These are phyloP conservation scores for Herpetomonas samuelpessoai DNA, from an alignment of 208 protist genomes.

Conservation along the genomic window DNA sequence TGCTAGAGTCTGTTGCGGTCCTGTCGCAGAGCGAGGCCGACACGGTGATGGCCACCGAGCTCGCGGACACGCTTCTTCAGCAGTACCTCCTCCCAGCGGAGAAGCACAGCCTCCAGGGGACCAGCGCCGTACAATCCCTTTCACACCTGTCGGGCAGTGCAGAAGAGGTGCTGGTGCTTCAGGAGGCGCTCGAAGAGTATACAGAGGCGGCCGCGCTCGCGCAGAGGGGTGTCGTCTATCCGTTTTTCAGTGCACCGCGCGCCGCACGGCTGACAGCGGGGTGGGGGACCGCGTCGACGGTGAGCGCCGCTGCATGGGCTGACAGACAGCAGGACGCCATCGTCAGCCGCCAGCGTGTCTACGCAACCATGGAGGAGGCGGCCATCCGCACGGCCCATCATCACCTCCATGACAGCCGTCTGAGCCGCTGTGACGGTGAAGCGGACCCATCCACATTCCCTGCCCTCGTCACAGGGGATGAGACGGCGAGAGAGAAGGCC, in stretches of 20 bases:
- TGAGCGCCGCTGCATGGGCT: no score
- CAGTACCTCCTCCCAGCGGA: conserved; percentile 19
- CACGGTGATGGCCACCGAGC: conserved; percentile 11
- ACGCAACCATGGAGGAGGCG: neutral
- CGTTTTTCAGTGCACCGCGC: neutral
- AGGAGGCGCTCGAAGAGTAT: conserved; percentile 15
- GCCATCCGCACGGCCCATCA: neutral
- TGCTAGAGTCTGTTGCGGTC: neutral
- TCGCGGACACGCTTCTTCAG: conserved; percentile 9
- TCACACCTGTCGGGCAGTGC: neutral
- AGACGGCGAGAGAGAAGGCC: no score
- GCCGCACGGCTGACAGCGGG: neutral
- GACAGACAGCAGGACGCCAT: no score
- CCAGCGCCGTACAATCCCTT: conserved; percentile 15
- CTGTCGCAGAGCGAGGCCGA: conserved; percentile 4
- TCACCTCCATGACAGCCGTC: no score
- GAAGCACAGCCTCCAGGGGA: conserved; percentile 26
- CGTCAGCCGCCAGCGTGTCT: neutral
- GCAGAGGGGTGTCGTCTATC: conserved; percentile 17
- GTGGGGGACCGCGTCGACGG: no score
- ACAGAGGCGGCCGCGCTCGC: conserved; percentile 12
- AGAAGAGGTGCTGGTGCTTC: neutral
- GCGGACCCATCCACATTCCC: no score
- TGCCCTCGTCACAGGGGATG: no score
- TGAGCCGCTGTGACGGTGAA: no score